Evolutionary conservation across 2,329 filamentous ascomycete species (phyloP).

Genomic region (Endoconidiophora polonica): DNA sequence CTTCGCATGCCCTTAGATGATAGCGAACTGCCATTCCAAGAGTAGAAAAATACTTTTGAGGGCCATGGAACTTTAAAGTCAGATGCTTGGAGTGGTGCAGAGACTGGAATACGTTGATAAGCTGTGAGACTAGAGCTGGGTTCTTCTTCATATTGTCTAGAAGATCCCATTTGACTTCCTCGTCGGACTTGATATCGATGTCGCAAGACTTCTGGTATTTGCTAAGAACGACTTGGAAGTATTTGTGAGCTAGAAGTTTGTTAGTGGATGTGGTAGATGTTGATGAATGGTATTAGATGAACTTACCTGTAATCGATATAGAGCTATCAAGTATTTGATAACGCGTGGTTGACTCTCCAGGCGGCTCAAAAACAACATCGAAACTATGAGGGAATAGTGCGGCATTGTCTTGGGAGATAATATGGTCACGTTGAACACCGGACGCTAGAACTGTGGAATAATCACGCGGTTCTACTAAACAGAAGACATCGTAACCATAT

Average conservation of each 20-base stretch:
- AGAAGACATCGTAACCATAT: slow-evolving; percentile 25
- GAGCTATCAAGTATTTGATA: not conserved
- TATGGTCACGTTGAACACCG: slow-evolving; percentile 21
- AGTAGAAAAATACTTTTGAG: no score
- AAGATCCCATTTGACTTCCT: slow-evolving; percentile 3
- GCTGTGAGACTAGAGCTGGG: not conserved
- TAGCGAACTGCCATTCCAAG: no score
- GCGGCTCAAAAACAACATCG: not conserved
- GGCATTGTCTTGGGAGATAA: slow-evolving; percentile 19
- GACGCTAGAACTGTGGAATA: slow-evolving; percentile 25
- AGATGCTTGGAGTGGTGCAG: not conserved
- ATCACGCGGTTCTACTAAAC: slow-evolving; percentile 21
- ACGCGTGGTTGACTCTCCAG: not conserved
- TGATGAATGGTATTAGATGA: not conserved
- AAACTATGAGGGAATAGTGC: not conserved
- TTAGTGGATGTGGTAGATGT: not conserved
- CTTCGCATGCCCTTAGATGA: no score
- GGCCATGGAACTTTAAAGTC: no score
- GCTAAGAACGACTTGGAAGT: slow-evolving; percentile 2
- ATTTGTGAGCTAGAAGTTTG: not conserved
- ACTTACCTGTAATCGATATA: slow-evolving; percentile 21
- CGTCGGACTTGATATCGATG: no score
- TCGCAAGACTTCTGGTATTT: no score
- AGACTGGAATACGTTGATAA: slow-evolving; percentile 2
- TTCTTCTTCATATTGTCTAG: slow-evolving; percentile 5